phyloP scores from a whole-genome alignment of 225 moss, liverwort and hornwort genomes.

The Asterella californica region DNA sequence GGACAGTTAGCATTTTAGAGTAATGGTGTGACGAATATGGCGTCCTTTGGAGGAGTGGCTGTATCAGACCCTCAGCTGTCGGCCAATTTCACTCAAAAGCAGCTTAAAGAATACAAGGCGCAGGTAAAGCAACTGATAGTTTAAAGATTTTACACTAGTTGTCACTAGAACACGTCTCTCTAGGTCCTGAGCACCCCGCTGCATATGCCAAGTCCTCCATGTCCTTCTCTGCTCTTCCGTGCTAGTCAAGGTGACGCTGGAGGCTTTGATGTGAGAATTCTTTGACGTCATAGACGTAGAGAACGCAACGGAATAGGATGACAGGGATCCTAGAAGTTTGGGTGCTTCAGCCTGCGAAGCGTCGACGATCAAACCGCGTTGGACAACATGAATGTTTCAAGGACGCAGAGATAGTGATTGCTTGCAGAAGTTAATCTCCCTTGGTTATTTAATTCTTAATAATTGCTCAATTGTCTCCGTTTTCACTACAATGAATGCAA shows the following conservation, averaged over 20 bases:
- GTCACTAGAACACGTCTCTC: not conserved
- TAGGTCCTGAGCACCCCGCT: not conserved
- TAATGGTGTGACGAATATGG: constrained; percentile 27
- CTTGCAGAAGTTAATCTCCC: not conserved
- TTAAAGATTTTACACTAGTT: not conserved
- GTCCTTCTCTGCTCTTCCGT: not conserved
- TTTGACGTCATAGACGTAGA: not conserved
- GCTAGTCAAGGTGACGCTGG: not conserved
- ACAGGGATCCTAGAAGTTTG: not conserved
- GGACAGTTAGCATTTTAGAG: not conserved
- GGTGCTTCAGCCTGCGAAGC: not conserved
- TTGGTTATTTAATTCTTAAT: not conserved
- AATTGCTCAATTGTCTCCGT: not conserved
- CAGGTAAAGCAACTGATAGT: constrained; percentile 37
- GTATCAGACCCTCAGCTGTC: constrained; percentile 47
- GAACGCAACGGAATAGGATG: not conserved
- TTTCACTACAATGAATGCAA: not conserved
- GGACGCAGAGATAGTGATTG: not conserved
- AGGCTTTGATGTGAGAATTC: not conserved
- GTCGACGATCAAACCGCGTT: not conserved
- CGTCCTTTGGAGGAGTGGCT: constrained; percentile 48
- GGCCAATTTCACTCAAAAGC: constrained; percentile 45
- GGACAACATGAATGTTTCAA: not conserved
- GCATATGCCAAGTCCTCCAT: not conserved
- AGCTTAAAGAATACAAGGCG: constrained; percentile 46